Base-by-base conservation (phyloP, 495 filamentous ascomycete species). In the Rostrohypoxylon terebratum region DNA sequence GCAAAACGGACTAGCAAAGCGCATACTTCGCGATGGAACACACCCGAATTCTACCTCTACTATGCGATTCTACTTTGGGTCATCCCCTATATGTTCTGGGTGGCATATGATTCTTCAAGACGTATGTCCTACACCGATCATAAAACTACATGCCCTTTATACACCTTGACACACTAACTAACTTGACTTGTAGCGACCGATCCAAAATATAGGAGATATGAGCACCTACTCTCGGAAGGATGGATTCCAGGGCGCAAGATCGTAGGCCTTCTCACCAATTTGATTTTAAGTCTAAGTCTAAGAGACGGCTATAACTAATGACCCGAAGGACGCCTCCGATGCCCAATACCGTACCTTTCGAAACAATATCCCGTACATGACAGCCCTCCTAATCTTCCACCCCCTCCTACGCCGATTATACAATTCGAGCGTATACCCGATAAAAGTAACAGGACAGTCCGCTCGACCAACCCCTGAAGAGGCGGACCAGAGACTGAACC, bases 161-260 rank as follows among this genome's bases (percentile, higher is more conserved):
- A 59, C 16, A 58, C 51, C 28, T 33, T 13, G 8, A 51, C n/a
- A 59, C 16, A 58, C 51, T 21, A 10, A 53, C 71, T 69, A 40
- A 76, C 66, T 13, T 25, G 6, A 34, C 48, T 21, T 10, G 18
- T 77, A 97, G 94, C 92, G 59, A 90, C 87, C 40, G 89, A 97
- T 80, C 93, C 94, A 4, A 88, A 91, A 63, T 98, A 96, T 77
- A 69, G 84, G 38, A 92, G 88, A 69, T 98, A 90, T 76, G 84
- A 90, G 66, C 80, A 83, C 51, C 80, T 91, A 1, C 87, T 99
- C 16, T 90, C 88, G 0, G 84, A 88, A 9, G 96, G 96, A 63
- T 99, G 96, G 96, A 93, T 99, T 62, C 91, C 90, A n/a, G 96
- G 96, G 14, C 92, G 94, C 54, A 93, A 92, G 84, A 93, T 98